These are phyloP conservation scores for Camellia lanceoleosa DNA, from an alignment of 148 eudicot genomes.

Conservation along the genomic window DNA sequence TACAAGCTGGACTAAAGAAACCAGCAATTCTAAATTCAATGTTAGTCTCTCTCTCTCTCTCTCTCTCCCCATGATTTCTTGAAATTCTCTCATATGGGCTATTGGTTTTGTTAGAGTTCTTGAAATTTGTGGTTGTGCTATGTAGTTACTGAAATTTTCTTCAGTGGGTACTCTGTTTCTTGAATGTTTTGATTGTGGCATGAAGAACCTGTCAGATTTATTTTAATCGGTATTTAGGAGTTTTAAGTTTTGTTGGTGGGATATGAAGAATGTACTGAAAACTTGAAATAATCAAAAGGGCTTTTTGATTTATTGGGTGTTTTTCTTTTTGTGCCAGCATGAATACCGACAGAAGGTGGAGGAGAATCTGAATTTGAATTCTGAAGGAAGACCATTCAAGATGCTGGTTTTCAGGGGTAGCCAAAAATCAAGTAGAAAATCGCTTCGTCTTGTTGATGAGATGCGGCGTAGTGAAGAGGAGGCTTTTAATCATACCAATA, in stretches of 20 bases:
- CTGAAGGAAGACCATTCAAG: conserved; percentile 40
- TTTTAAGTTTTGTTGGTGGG: background rate
- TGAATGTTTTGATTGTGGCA: conserved; percentile 2
- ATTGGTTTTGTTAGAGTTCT: background rate
- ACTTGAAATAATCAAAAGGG: background rate
- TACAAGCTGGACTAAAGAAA: conserved; percentile 22
- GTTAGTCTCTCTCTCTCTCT: conserved; percentile 21
- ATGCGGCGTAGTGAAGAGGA: conserved; percentile 29
- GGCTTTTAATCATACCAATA: background rate
- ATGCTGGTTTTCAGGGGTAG: conserved; percentile 49
- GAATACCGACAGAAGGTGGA: conserved; percentile 24
- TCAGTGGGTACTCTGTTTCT: no score
- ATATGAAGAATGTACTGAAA: background rate
- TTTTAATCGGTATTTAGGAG: background rate
- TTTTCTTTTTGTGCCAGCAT: conserved; percentile 18
- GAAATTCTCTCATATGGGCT: no score
- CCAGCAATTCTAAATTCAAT: conserved; percentile 10
- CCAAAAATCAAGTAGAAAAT: conserved; percentile 38
- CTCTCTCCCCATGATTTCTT: background rate
- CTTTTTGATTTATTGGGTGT: background rate
- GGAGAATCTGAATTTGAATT: conserved; percentile 32
- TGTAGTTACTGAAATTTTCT: background rate
- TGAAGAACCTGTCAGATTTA: background rate
- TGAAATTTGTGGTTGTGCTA: background rate
- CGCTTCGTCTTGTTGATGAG: conserved; percentile 31